phyloP scores from a whole-genome alignment of 1,139 yeast genomes.

The Diutina mesorugosa region DNA sequence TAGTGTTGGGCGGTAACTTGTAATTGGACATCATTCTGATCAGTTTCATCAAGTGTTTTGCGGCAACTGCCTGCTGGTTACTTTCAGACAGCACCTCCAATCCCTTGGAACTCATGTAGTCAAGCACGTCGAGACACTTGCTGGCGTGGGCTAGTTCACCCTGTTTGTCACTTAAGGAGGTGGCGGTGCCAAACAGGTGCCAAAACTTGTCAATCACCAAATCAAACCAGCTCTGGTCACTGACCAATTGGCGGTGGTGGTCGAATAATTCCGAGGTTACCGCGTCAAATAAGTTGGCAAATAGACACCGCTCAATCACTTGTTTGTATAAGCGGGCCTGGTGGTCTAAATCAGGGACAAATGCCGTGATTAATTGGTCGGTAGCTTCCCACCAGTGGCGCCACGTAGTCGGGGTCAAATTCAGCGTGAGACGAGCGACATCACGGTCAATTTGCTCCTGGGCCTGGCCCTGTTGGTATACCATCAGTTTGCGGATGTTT shows the following conservation, averaged over 20 bases:
- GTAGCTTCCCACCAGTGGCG: background rate
- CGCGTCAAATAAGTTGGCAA: conserved; percentile 21
- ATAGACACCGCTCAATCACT: conserved; percentile 27
- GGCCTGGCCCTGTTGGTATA: background rate
- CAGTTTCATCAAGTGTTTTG: conserved; percentile 19
- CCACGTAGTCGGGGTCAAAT: background rate
- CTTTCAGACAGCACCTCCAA: conserved; percentile 6
- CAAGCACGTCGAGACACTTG: conserved; percentile 25
- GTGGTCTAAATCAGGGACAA: background rate
- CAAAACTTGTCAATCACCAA: conserved; percentile 31
- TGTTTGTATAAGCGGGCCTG: conserved; percentile 8
- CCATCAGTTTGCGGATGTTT: background rate
- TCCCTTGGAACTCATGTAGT: conserved; percentile 7
- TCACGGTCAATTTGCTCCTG: background rate
- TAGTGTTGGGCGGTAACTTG: conserved; percentile 22
- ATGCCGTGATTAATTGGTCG: background rate
- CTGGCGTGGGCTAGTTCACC: conserved; percentile 33
- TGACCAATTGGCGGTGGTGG: conserved; percentile 8
- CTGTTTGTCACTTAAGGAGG: conserved; percentile 32
- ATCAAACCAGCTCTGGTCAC: conserved; percentile 6
- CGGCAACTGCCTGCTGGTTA: conserved; percentile 11
- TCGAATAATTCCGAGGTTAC: conserved; percentile 11
- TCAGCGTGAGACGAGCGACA: background rate
- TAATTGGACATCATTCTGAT: conserved; percentile 18
- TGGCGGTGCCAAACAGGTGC: conserved; percentile 38